Evolutionary conservation across 805 yeast genomes (phyloP).

Genomic region (Brettanomyces naardenensis): DNA sequence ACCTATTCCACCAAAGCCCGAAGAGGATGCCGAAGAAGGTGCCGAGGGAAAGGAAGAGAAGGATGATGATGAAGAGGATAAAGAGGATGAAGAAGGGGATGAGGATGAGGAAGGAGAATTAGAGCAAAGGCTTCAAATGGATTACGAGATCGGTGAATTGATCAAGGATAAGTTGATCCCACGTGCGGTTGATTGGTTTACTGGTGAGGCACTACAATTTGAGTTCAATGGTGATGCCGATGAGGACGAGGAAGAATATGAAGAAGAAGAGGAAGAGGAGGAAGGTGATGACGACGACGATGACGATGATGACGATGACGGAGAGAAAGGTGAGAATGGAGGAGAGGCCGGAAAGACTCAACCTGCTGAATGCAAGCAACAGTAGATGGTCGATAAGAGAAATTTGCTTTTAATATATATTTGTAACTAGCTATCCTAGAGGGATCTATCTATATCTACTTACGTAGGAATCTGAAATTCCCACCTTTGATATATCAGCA

Average conservation of each 20-base stretch:
- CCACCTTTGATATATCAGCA: too few relatives aligned
- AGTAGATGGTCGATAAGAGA: slow-evolving; percentile 23
- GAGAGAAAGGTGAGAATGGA: slow-evolving; percentile 32
- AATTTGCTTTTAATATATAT: not conserved
- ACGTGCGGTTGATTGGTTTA: slow-evolving; percentile 96
- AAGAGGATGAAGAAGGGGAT: slow-evolving; percentile 29
- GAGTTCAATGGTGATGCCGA: slow-evolving; percentile 46
- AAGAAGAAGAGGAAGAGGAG: slow-evolving; percentile 53
- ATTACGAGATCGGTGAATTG: slow-evolving; percentile 93
- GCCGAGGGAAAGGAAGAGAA: slow-evolving; percentile 42
- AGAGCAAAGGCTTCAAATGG: slow-evolving; percentile 80
- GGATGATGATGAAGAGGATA: slow-evolving; percentile 49
- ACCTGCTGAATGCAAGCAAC: slow-evolving; percentile 76
- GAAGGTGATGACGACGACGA: slow-evolving; percentile 55
- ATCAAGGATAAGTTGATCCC: slow-evolving; percentile 93
- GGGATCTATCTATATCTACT: not conserved
- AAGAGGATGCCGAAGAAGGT: slow-evolving; percentile 31
- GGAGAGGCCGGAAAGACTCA: slow-evolving; percentile 38
- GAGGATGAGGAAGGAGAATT: slow-evolving; percentile 67
- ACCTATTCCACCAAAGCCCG: slow-evolving; percentile 58
- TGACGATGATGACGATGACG: slow-evolving; percentile 54
- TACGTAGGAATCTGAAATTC: too few relatives aligned
- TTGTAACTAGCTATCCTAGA: not conserved
- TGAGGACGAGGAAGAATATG: slow-evolving; percentile 54
- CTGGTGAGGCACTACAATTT: slow-evolving; percentile 90